phyloP scores from a whole-genome alignment of 192 early-diverging fungal genomes.

The Chytriomyces confervae region DNA sequence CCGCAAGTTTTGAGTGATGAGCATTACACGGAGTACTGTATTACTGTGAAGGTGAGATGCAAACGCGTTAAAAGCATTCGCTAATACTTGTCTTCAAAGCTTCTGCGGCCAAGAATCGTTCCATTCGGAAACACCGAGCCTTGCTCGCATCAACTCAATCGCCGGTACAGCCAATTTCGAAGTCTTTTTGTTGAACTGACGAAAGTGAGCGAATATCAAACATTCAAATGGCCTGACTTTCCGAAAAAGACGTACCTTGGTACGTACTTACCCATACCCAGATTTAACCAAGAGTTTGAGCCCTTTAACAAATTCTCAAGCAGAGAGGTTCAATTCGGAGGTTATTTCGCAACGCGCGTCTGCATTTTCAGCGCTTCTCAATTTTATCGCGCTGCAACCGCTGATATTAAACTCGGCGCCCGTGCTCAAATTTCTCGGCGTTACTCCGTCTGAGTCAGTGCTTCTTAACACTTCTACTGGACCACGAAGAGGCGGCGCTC shows the following conservation, averaged over 20 bases:
- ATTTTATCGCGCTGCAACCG: slow-evolving; percentile 38
- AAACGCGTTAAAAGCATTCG: background rate
- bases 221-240: slow-evolving; percentile 23
- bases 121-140: slow-evolving; percentile 2
- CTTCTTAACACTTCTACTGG: too few species aligned
- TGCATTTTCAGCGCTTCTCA: slow-evolving; percentile 33
- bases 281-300: too few species aligned
- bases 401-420: slow-evolving; percentile 23
- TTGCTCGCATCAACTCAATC: background rate
- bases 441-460: background rate
- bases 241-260: slow-evolving; percentile 8
- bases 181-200: background rate
- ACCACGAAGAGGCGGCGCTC: background rate
- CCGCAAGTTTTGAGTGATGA: background rate
- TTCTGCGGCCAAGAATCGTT: slow-evolving; percentile 10
- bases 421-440: slow-evolving; percentile 32
- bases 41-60: slow-evolving; percentile 7
- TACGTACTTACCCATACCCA: background rate
- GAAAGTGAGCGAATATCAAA: background rate
- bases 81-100: background rate
- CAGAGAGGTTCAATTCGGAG: slow-evolving; percentile 19
- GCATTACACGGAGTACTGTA: background rate
- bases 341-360: slow-evolving; percentile 16
- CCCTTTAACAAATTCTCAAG: too few species aligned
- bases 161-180: slow-evolving; percentile 19